Evolutionary conservation across 352 stramenopile species (phyloP), one percentile per base, ranked within the genome.

Genomic region (Paralagenidium karlingii): DNA sequence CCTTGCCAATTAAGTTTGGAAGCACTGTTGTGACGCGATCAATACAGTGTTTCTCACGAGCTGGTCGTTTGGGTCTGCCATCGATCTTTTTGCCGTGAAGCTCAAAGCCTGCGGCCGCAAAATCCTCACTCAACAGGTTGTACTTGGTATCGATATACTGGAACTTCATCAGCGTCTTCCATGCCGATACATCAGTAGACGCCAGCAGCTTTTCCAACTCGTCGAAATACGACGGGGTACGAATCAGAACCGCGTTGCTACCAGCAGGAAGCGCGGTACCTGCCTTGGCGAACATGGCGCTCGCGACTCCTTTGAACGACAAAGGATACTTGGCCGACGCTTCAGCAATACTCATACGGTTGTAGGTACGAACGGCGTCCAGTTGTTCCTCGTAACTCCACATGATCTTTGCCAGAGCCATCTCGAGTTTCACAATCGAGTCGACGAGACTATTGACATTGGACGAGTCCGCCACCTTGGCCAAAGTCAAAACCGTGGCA

Each of bases 361-460:
- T 97, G 63, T 96, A 97, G 3, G 81, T 95, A 15, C 60, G 64
- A 2, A 83, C 40, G 0, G 87, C 84, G 61, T 97, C 83, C 28
- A 80, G 59, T 15, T 54, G 24, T 91, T 90, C 38, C 94, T 95
- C 1, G 73, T 82, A 43, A 96, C 82, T 38, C 83, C 89, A 8
- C 80, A 40, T 28, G 74, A n/a, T n/a, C n/a, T n/a, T 51, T 2
- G 89, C 87, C n/a, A 98, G 45, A 5, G 49, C 44, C 25, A 74
- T 53, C 56, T 97, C 89, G 47, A 97, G 88, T 3, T 51, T 45
- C 53, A 94, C 78, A 7, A 98, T n/a, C 60, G 21, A 63, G 47
- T 3, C 76, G 60, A 3, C 63, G 63, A 16, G 65, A 53, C 9
- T 47, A 36, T 8, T 48, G 49, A 20, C 59, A 53, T 2, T 60